Conservation (phyloP, 2,329 filamentous ascomycete genomes). For the Verticillium tricorpus region DNA sequence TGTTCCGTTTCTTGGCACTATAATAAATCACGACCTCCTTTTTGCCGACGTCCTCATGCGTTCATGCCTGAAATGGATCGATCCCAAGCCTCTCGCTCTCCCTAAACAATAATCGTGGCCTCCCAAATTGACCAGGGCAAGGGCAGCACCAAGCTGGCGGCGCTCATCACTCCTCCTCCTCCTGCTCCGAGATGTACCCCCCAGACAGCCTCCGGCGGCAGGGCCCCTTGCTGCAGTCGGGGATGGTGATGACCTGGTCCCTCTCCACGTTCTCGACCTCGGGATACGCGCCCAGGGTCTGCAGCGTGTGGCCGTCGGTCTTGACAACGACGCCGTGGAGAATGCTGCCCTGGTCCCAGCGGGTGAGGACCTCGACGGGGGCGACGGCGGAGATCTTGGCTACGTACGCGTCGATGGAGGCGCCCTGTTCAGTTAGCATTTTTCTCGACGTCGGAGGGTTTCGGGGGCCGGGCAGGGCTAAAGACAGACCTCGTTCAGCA, state of each 20-base stretch:
- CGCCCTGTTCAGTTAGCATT: not conserved
- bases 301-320: constrained; percentile 2
- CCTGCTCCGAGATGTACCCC: not conserved
- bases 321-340: constrained; percentile 6
- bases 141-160: too few relatives aligned
- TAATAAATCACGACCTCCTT: too few relatives aligned
- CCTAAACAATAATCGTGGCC: too few relatives aligned
- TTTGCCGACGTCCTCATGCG: too few relatives aligned
- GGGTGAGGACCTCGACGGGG: not conserved
- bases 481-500: constrained; percentile 4
- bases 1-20: too few relatives aligned
- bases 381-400: constrained; percentile 1
- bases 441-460: too few relatives aligned
- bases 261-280: constrained; percentile 4
- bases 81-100: too few relatives aligned
- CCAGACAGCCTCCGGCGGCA: not conserved
- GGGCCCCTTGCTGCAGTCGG: not conserved
- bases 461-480: too few relatives aligned
- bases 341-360: not conserved
- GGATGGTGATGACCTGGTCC: constrained; percentile 1
- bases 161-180: too few relatives aligned
- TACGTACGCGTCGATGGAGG: constrained; percentile 3
- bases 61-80: too few relatives aligned
- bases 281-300: not conserved
- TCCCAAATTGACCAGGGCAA: too few relatives aligned